Evolutionary conservation across 2,329 filamentous ascomycete genomes (phyloP).

Genomic region (Alternaria novae-zelandiae): DNA sequence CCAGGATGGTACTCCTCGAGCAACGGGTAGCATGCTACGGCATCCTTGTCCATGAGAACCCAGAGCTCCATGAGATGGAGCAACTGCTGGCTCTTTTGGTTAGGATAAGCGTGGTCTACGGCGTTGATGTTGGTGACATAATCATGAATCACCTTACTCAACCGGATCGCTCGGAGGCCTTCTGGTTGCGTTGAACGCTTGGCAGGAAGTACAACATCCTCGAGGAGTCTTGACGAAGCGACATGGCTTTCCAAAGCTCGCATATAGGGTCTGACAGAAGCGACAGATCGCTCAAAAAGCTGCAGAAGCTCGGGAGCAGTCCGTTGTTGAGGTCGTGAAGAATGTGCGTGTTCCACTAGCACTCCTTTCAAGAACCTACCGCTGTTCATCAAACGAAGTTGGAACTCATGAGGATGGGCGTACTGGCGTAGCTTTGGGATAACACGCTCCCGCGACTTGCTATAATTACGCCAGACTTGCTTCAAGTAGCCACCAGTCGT

Average conservation of each 20-base stretch:
- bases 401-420: constrained; percentile 32
- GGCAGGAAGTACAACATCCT: constrained; percentile 30
- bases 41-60: constrained; percentile 61
- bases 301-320: constrained; percentile 18
- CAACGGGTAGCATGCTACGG: constrained; percentile 53
- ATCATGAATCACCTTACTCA: constrained; percentile 48
- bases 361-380: constrained; percentile 10
- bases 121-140: constrained; percentile 11
- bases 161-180: constrained; percentile 30
- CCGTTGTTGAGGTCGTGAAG: neutral
- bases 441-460: constrained; percentile 35
- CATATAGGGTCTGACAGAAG: constrained; percentile 24
- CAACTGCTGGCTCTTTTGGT: constrained; percentile 59
- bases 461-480: constrained; percentile 28
- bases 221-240: constrained; percentile 21
- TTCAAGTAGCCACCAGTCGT: constrained; percentile 23
- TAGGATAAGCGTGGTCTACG: constrained; percentile 50
- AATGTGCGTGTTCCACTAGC: neutral
- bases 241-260: constrained; percentile 11
- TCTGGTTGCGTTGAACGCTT: constrained; percentile 25
- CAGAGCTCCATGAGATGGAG: constrained; percentile 65
- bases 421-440: constrained; percentile 53
- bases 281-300: constrained; percentile 17
- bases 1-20: constrained; percentile 60
- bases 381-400: constrained; percentile 32